phyloP scores from a whole-genome alignment of 345 rosid genomes.

The Clarkia xantiana region DNA sequence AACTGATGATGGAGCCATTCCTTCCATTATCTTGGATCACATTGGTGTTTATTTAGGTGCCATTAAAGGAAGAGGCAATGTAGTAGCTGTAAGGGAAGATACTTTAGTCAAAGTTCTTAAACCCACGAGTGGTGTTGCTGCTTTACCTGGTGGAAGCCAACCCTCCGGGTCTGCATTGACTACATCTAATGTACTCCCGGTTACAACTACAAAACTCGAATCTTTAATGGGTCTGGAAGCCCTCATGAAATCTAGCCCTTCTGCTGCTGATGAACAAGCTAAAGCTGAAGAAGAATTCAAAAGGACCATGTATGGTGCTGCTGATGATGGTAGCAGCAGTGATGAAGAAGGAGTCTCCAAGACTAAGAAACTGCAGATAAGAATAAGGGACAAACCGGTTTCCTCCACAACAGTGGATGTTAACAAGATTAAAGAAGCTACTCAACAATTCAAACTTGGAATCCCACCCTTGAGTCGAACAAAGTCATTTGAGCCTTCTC shows the following conservation, averaged over 20 bases:
- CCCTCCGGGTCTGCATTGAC: constrained; percentile 29
- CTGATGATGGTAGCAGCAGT: constrained; percentile 85
- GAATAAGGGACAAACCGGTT: constrained; percentile 76
- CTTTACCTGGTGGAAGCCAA: constrained; percentile 27
- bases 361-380: constrained; percentile 61
- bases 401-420: constrained; percentile 70
- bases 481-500: constrained; percentile 55
- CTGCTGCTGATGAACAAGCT: constrained; percentile 68
- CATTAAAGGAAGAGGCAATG: constrained; percentile 83
- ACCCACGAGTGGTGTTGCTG: constrained; percentile 27
- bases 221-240: constrained; percentile 79
- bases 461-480: constrained; percentile 58
- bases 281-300: constrained; percentile 98
- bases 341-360: constrained; percentile 77
- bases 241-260: constrained; percentile 32
- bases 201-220: constrained; percentile 30
- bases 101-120: constrained; percentile 53
- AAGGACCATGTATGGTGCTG: constrained; percentile 72
- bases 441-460: constrained; percentile 69
- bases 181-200: constrained; percentile 31
- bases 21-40: constrained; percentile 75
- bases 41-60: constrained; percentile 89
- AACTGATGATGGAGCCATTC: constrained; percentile 85
- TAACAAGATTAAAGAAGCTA: constrained; percentile 89
- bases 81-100: constrained; percentile 76